These are phyloP conservation scores for Chrysanthemum seticuspe DNA, from an alignment of 129 eudicot species.

Conservation along the genomic window DNA sequence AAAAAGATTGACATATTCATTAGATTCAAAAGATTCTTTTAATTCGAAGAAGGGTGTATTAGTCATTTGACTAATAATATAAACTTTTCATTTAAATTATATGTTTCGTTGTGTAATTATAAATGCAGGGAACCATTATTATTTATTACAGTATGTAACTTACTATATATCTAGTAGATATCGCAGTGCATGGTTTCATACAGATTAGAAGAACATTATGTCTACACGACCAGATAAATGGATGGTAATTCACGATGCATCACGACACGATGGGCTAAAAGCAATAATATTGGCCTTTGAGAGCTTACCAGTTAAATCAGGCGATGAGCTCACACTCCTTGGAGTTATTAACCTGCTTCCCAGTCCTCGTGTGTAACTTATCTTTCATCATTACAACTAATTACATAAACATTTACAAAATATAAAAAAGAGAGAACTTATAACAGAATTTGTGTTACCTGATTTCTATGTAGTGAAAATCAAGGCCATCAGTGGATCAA, in stretches of 20 bases:
- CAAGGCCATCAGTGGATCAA: constrained; percentile 44
- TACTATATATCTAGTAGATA: background rate
- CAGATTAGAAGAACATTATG: constrained; percentile 26
- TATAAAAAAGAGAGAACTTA: background rate
- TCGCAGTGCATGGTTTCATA: constrained; percentile 21
- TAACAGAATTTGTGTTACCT: constrained; percentile 8
- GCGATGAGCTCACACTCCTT: constrained; percentile 57
- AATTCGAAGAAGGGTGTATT: too few relatives aligned
- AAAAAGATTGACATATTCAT: too few relatives aligned
- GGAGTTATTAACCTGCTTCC: constrained; percentile 54
- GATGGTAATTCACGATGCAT: constrained; percentile 57
- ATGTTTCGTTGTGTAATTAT: background rate
- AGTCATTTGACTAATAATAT: too few relatives aligned
- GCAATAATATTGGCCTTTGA: constrained; percentile 36
- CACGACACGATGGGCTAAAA: constrained; percentile 48
- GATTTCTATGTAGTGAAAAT: constrained; percentile 39
- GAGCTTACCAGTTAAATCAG: constrained; percentile 40
- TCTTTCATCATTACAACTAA: constrained; percentile 18
- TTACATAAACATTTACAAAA: background rate
- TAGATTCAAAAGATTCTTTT: too few relatives aligned
- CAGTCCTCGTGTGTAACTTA: constrained; percentile 48
- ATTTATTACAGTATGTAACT: constrained; percentile 5
- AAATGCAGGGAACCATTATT: background rate
- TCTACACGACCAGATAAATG: constrained; percentile 38
- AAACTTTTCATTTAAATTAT: background rate